A percentile compares a stretch with the other conserved stretches of the same genome.
phyloP scores from a whole-genome alignment of 768 basidiomycete genomes.

The Neoboletus brunneissimus region DNA sequence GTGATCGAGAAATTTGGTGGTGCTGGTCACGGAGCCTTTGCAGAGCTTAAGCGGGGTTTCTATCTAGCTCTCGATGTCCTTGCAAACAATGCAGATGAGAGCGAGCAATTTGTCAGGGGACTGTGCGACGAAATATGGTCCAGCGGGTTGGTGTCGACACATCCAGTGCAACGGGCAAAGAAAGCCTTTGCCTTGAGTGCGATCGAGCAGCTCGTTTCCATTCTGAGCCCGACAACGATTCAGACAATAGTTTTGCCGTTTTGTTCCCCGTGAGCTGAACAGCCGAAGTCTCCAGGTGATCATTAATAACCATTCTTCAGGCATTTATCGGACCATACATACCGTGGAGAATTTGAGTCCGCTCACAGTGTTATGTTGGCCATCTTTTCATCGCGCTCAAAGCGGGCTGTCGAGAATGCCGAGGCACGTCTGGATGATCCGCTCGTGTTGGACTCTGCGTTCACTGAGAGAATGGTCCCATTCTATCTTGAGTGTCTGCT shows the following conservation, averaged over 20 bases:
- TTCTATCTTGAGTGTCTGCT: constrained; percentile 73
- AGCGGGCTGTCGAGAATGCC: constrained; percentile 25
- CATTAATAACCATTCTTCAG: constrained; percentile 34
- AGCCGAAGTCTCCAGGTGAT: background rate
- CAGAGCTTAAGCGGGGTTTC: constrained; percentile 70
- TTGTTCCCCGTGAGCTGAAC: constrained; percentile 58
- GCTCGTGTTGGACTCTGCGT: constrained; percentile 29
- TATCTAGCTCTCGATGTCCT: constrained; percentile 78
- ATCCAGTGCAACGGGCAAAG: constrained; percentile 34
- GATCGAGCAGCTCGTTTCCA: constrained; percentile 74
- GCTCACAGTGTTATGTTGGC: constrained; percentile 82
- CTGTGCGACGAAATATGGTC: constrained; percentile 34
- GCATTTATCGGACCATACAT: constrained; percentile 51
- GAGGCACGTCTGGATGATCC: constrained; percentile 7
- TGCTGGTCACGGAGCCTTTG: constrained; percentile 51
- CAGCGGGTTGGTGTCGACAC: constrained; percentile 21
- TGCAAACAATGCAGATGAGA: constrained; percentile 37
- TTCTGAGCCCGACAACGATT: constrained; percentile 52
- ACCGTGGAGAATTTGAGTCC: constrained; percentile 82
- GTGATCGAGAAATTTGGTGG: constrained; percentile 81
- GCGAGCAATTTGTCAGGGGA: constrained; percentile 38
- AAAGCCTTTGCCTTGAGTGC: constrained; percentile 67
- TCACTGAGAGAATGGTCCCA: constrained; percentile 60
- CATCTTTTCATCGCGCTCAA: constrained; percentile 62
- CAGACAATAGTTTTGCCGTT: constrained; percentile 55